phyloP scores from a whole-genome alignment of 2,329 filamentous ascomycete genomes.

The Botrytis elliptica region DNA sequence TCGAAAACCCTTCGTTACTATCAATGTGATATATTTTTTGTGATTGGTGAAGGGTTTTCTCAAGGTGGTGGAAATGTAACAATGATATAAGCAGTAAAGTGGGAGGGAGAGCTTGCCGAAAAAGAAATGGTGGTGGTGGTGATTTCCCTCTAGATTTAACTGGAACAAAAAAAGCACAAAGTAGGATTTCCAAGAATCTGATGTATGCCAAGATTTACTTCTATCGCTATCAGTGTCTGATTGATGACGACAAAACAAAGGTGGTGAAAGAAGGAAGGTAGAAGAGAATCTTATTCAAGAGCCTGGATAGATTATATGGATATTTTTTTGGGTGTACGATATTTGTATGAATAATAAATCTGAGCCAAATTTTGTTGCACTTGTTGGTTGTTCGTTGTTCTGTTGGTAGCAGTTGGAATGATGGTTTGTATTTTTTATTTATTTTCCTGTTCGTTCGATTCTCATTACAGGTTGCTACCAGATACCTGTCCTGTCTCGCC shows the following conservation, averaged over 20 bases:
- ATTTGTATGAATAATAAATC: neutral
- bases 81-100: constrained; percentile 8
- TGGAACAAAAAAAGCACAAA: neutral
- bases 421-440: neutral
- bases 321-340: neutral
- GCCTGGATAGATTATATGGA: neutral
- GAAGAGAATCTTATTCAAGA: neutral
- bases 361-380: neutral
- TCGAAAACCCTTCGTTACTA: neutral
- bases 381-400: neutral
- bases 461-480: neutral
- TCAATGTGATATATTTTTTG: neutral
- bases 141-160: neutral
- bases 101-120: constrained; percentile 13
- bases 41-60: constrained; percentile 14
- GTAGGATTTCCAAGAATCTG: constrained; percentile 9
- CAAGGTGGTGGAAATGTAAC: constrained; percentile 2
- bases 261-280: neutral
- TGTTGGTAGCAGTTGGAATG: neutral
- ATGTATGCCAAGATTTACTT: constrained; percentile 2
- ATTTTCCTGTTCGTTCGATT: neutral
- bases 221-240: neutral
- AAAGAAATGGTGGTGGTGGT: neutral
- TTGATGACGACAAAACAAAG: constrained; percentile 2
- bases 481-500: neutral